Base-by-base conservation (phyloP, 2,329 filamentous ascomycete species). In the Claviceps sp. region DNA sequence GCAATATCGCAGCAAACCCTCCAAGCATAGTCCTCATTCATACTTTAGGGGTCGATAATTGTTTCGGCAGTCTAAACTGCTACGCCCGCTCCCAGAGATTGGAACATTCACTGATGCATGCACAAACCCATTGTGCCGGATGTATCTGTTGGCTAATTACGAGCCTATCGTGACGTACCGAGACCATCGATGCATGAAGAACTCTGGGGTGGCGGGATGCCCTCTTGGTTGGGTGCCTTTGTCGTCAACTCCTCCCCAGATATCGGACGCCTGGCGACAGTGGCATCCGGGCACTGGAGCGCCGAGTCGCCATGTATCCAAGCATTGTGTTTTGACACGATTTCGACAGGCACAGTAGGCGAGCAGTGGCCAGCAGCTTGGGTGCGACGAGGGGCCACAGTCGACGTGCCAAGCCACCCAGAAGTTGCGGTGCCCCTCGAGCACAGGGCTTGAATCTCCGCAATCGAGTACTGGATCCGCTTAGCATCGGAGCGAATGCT, bases 151-250 rank as follows among this genome's bases (percentile, higher is more conserved):
- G 42, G 18, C 42, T 50, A 40, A 30, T 43, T 47, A 14, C 50
- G 48, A 34, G 57, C 57, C 57, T 48, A 58, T 47, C 54, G 54
- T 34, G 57, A 58, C n/a, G 57, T 50, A 42, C 51, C 37, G 9
- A 58, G 47, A n/a, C 57, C 57, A 36, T 30, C 37, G 45, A 42
- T 1, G 30, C 11, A 7, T 30, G 34, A 42, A 48, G 41, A 16
- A 8, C 38, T 36, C 20, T 2, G 24, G 3, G 22, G 37, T 24
- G 38, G 40, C 3, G 48, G 43, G 16, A 37, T 36, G 18, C 14
- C 43, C 22, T 14, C 26, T 18, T 20, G 42, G 9, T 26, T 30
- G 9, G 22, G 14, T 37, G 14, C 5, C 7, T 24, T 37, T 8
- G 37, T 11, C 16, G 18, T 22, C 16, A n/a, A 9, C n/a, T 52